Percentiles rank a stretch among this genome's conserved stretches.
Evolutionary conservation across 768 basidiomycete species (phyloP).

Genomic region (Mycena amicta): DNA sequence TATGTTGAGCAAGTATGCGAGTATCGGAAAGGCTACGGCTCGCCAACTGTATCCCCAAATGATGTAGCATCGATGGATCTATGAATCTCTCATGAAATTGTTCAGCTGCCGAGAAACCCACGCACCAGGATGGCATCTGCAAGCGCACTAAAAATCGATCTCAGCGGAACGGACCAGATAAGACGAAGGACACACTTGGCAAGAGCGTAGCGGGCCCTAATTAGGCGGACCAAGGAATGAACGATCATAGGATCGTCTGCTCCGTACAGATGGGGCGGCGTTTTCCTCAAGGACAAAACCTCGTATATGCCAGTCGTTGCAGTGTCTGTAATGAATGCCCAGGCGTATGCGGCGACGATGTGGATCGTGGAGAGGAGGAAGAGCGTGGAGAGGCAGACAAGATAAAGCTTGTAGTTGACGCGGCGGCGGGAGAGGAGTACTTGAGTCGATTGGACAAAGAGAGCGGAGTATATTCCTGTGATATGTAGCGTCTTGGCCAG

Average conservation of each 20-base stretch:
- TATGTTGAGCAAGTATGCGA: neutral
- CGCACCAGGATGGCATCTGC: constrained; percentile 4
- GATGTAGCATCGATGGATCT: constrained; percentile 4
- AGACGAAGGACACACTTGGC: constrained; percentile 6
- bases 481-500: neutral
- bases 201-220: neutral
- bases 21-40: neutral
- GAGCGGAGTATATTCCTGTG: constrained; percentile 4
- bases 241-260: constrained; percentile 7
- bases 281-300: constrained; percentile 3
- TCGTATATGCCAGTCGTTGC: constrained; percentile 10
- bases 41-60: constrained; percentile 2
- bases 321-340: constrained; percentile 11
- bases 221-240: neutral
- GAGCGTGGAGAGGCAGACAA: neutral
- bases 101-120: neutral
- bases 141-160: constrained; percentile 1
- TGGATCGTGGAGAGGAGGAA: constrained; percentile 13
- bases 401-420: constrained; percentile 1
- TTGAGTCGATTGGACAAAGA: constrained; percentile 7
- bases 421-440: neutral
- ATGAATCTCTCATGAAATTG: neutral
- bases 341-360: constrained; percentile 7
- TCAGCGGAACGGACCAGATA: too few relatives aligned
- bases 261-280: constrained; percentile 1